phyloP scores from a whole-genome alignment of 1,284 basidiomycete genomes.

The Leccinum insolens region DNA sequence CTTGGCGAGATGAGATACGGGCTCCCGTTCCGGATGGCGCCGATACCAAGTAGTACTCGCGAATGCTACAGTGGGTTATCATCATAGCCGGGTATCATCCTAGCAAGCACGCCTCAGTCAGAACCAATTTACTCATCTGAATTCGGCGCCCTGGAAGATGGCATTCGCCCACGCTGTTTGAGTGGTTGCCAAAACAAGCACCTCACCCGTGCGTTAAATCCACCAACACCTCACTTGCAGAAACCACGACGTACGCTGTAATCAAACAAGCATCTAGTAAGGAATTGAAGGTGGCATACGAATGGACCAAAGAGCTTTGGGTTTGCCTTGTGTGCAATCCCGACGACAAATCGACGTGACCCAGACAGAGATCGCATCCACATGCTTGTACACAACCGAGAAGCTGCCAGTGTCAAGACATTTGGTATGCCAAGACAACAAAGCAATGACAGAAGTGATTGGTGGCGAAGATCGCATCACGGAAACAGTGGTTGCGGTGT shows the following conservation, averaged over 20 bases:
- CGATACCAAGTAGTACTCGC: neutral
- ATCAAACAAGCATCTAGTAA: slow-evolving; percentile 56
- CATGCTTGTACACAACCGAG: slow-evolving; percentile 51
- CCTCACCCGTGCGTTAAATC: neutral
- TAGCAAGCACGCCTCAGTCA: neutral
- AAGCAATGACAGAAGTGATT: slow-evolving; percentile 7
- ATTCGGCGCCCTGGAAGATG: neutral
- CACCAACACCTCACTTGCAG: neutral
- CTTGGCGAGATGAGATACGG: neutral
- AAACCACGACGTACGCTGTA: slow-evolving; percentile 42
- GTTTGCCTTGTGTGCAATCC: slow-evolving; percentile 54
- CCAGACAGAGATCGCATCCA: slow-evolving; percentile 51
- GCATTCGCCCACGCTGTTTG: neutral
- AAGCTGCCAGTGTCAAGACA: slow-evolving; percentile 37
- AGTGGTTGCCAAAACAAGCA: neutral
- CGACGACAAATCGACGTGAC: slow-evolving; percentile 55
- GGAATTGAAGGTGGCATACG: slow-evolving; percentile 41
- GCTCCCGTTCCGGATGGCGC: neutral
- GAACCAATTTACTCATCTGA: neutral
- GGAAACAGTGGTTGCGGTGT: slow-evolving; percentile 4
- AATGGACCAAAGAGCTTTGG: slow-evolving; percentile 56
- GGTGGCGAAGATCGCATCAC: slow-evolving; percentile 7
- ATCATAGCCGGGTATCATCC: neutral
- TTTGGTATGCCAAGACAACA: slow-evolving; percentile 37
- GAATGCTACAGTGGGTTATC: neutral